Percentiles rank a stretch among this genome's conserved stretches.
These are phyloP conservation scores for Tricholoma terreum DNA, from an alignment of 768 basidiomycete genomes.

Conservation along the genomic window DNA sequence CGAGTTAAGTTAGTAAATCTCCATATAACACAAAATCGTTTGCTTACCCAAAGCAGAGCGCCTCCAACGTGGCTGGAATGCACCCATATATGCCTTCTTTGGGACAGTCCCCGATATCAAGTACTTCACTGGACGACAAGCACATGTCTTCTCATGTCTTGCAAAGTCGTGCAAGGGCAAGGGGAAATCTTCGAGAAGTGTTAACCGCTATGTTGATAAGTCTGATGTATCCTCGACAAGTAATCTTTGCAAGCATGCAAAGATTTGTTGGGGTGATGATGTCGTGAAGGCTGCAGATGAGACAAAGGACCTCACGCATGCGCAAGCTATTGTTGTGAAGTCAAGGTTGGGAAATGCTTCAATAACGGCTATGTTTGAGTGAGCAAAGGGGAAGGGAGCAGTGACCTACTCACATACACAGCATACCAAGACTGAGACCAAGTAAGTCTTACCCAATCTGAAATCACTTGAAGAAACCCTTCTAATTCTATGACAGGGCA, in stretches of 20 bases:
- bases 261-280: conserved; percentile 28
- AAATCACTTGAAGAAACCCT: background rate
- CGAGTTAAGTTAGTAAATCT: conserved; percentile 2
- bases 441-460: conserved; percentile 12
- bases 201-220: conserved; percentile 9
- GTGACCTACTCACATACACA: conserved; percentile 24
- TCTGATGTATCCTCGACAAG: conserved; percentile 11
- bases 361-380: conserved; percentile 25
- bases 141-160: conserved; percentile 5
- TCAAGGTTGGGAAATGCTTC: conserved; percentile 8
- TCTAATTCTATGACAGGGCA: conserved; percentile 14
- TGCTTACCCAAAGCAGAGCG: background rate
- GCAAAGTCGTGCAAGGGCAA: conserved; percentile 8
- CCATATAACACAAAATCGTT: background rate
- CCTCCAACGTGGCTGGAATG: conserved; percentile 1
- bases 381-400: conserved; percentile 20
- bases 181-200: background rate
- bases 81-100: conserved; percentile 10
- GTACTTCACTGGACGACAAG: background rate
- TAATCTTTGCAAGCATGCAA: conserved; percentile 25
- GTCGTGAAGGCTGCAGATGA: conserved; percentile 15
- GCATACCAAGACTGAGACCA: conserved; percentile 19
- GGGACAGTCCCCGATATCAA: background rate
- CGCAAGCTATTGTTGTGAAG: conserved; percentile 3
- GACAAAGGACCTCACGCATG: background rate